Evolutionary conservation across 129 eudicot species (phyloP), one percentile per base, ranked within the genome.

Genomic region (Scalesia atractyloides): DNA sequence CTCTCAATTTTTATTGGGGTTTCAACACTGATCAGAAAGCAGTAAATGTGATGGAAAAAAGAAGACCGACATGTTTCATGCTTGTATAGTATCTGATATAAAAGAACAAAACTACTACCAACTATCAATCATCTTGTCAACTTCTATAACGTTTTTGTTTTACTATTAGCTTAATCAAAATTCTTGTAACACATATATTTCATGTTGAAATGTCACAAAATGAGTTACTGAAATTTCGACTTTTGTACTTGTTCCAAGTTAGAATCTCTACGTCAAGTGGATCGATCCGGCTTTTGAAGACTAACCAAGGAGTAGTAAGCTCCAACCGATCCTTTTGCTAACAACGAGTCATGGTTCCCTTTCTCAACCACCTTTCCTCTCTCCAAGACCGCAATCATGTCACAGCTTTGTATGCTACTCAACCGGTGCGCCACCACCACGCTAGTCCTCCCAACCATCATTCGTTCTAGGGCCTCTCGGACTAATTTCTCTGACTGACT

Each of bases 401-500:
- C 95, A 14, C 98, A 92, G 5, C 73, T 85, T 66, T 85, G 88
- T 54, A 89, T 87, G 3, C 92, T 92, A 73, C 96, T 92, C 65
- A 92, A 73, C 70, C 98, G 76, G 22, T 89, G 98, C 1, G 98
- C 96, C 52, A 92, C 96, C 16, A 92, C 95, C 43, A 92, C 84
- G 13, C 88, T 92, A 0, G 96, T 89, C 70, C 98, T 66, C 30
- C 95, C 89, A 15, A 89, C 86, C 96, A 92, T 89, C 78, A 92
- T 89, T 12, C 79, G 66, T 66, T 92, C 98, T 0, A 92, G 80
- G 0, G 98, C 98, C 5, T 89, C 88, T 61, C 89, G 98, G 6
- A 92, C 96, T n/a, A 85, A 82, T 71, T 89, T 89, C 81, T 92
- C 98, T 15, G 98, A 89, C 47, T 87, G 92, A 62, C 95, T 87